phyloP scores from a whole-genome alignment of 352 stramenopile genomes.

The Plasmopara halstedii region DNA sequence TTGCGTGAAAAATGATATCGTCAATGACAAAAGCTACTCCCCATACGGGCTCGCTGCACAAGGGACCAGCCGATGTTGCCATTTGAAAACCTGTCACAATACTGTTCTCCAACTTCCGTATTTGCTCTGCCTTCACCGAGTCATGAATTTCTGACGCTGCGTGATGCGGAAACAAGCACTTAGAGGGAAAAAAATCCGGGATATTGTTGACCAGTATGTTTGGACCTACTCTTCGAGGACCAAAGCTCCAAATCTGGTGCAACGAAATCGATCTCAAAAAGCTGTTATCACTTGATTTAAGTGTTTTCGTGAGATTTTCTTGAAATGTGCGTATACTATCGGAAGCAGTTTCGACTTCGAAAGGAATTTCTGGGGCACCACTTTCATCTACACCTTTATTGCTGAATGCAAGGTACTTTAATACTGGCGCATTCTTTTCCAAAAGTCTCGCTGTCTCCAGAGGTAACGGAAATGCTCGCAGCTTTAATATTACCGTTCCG shows the following conservation, averaged over 20 bases:
- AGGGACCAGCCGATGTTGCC: slow-evolving; percentile 64
- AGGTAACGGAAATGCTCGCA: slow-evolving; percentile 75
- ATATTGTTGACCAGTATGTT: slow-evolving; percentile 81
- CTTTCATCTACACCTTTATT: slow-evolving; percentile 24
- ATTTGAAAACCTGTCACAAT: slow-evolving; percentile 83
- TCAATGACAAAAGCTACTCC: slow-evolving; percentile 86
- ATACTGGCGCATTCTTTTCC: slow-evolving; percentile 55
- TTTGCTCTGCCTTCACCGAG: slow-evolving; percentile 17
- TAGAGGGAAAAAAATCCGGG: slow-evolving; percentile 23
- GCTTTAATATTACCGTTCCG: slow-evolving; percentile 57
- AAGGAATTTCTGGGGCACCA: slow-evolving; percentile 1
- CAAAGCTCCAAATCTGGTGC: slow-evolving; percentile 64
- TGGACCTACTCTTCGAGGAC: slow-evolving; percentile 57
- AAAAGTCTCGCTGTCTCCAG: slow-evolving; percentile 51
- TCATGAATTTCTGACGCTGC: neutral
- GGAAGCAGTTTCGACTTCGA: slow-evolving; percentile 6
- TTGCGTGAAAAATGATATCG: slow-evolving; percentile 52
- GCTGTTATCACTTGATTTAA: slow-evolving; percentile 34
- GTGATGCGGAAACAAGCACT: slow-evolving; percentile 10
- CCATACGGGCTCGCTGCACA: slow-evolving; percentile 89
- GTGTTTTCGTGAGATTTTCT: slow-evolving; percentile 33
- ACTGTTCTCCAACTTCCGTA: slow-evolving; percentile 70
- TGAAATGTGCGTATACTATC: slow-evolving; percentile 24
- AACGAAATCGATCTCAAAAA: slow-evolving; percentile 54
- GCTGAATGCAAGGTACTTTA: slow-evolving; percentile 30